Percentiles rank a stretch among this genome's conserved stretches.
These are phyloP conservation scores for Monilinia vaccinii-corymbosi DNA, from an alignment of 2,329 filamentous ascomycete genomes.

Conservation along the genomic window DNA sequence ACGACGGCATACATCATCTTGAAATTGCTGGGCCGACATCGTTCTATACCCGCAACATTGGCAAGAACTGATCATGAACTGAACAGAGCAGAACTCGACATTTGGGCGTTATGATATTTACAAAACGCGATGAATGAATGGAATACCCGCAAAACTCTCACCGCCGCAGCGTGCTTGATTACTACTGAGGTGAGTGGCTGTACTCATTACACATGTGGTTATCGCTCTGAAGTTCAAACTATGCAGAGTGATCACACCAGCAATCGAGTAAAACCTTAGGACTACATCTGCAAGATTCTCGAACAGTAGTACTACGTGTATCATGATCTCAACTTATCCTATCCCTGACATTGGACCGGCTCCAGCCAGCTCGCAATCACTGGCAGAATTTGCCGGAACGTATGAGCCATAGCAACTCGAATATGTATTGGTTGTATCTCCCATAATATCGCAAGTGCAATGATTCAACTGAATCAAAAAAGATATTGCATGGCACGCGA, in stretches of 20 bases:
- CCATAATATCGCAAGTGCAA: neutral
- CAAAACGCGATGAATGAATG: neutral
- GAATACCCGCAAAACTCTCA: neutral
- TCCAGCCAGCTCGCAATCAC: neutral
- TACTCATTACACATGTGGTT: neutral
- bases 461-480: neutral
- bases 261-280: neutral
- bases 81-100: neutral
- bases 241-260: neutral
- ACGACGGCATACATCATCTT: neutral
- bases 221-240: neutral
- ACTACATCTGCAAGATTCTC: neutral
- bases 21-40: no score
- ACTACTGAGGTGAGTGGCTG: no score
- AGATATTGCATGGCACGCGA: neutral
- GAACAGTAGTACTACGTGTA: neutral
- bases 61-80: neutral
- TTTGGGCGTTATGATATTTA: neutral
- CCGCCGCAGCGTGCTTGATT: neutral
- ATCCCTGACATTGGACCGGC: neutral
- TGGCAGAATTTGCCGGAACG: neutral
- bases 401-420: neutral
- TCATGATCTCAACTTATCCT: neutral
- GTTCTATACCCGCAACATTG: neutral
- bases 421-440: neutral